Conservation (phyloP, 148 eudicot genomes). For the Vaccinium vitisidaea region DNA sequence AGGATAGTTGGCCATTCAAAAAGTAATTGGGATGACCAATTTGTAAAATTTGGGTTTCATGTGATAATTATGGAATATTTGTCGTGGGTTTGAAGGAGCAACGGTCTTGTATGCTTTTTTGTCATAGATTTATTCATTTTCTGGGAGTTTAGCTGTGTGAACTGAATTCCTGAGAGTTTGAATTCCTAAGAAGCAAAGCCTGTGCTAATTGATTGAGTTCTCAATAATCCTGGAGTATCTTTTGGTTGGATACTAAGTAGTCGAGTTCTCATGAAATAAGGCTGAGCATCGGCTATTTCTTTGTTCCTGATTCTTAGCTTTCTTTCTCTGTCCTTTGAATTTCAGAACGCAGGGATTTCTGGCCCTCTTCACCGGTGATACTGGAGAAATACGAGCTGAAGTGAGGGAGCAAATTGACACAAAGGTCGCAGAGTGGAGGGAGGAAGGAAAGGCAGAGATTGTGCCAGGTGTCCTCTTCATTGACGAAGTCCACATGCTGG, state of each 20-base stretch:
- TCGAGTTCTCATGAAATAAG: neutral
- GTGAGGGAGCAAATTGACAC: constrained; percentile 96
- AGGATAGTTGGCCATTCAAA: neutral
- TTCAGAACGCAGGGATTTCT: constrained; percentile 91
- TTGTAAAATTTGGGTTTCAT: neutral
- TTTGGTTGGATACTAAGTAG: neutral
- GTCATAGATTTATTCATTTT: neutral
- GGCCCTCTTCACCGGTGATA: constrained; percentile 92
- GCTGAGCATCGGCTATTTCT: neutral
- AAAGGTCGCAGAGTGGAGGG: constrained; percentile 95
- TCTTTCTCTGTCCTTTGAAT: constrained; percentile 2
- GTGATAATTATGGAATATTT: neutral
- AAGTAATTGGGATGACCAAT: neutral
- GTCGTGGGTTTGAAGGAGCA: neutral
- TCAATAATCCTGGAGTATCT: neutral
- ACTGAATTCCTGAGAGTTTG: neutral
- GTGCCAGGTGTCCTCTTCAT: constrained; percentile 95
- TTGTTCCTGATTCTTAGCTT: neutral
- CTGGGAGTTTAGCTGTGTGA: neutral
- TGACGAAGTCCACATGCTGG: constrained; percentile 98
- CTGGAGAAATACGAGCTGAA: constrained; percentile 92
- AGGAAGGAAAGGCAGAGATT: constrained; percentile 97
- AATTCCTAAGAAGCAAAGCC: neutral
- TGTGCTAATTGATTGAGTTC: neutral
- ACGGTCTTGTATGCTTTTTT: neutral